Conservation (phyloP, 2,329 filamentous ascomycete genomes). For the Paraconiothyrium brasiliense region DNA sequence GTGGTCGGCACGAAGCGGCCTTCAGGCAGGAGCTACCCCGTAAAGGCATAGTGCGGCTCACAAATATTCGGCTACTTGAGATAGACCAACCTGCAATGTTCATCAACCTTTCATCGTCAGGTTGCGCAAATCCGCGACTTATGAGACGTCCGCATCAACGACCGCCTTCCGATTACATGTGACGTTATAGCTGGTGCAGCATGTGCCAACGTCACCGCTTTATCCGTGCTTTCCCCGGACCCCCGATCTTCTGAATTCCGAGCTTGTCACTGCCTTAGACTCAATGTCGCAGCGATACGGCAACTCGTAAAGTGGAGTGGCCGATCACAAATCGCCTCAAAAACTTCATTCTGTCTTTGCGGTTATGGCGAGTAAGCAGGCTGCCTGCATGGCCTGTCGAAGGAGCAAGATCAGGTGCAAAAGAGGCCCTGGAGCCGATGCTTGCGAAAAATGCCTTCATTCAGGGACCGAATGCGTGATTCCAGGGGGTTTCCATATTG, state of each 20-base stretch:
- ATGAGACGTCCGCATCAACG: not conserved
- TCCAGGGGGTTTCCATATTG: conserved; percentile 70
- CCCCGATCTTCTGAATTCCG: not conserved
- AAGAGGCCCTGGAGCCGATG: conserved; percentile 60
- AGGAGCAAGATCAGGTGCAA: conserved; percentile 75
- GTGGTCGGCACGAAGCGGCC: not conserved
- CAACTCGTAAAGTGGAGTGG: not conserved
- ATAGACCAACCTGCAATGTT: not conserved
- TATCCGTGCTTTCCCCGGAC: not conserved
- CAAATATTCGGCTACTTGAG: conserved; percentile 4
- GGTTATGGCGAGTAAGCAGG: conserved; percentile 46
- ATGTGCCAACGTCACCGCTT: not conserved
- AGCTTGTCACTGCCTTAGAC: not conserved
- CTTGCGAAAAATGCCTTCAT: conserved; percentile 70
- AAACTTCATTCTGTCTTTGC: not conserved
- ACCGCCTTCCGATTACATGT: not conserved
- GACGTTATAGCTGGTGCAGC: conserved; percentile 2
- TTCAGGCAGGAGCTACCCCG: not conserved
- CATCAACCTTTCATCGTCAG: not conserved
- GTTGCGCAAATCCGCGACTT: not conserved
- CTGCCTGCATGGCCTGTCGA: conserved; percentile 71
- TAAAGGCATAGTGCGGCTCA: not conserved
- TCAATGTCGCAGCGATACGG: not conserved
- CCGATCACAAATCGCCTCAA: too few relatives aligned
- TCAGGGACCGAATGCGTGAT: conserved; percentile 70